Base-by-base conservation (phyloP, 495 filamentous ascomycete species). In the Neohortaea acidophila region DNA sequence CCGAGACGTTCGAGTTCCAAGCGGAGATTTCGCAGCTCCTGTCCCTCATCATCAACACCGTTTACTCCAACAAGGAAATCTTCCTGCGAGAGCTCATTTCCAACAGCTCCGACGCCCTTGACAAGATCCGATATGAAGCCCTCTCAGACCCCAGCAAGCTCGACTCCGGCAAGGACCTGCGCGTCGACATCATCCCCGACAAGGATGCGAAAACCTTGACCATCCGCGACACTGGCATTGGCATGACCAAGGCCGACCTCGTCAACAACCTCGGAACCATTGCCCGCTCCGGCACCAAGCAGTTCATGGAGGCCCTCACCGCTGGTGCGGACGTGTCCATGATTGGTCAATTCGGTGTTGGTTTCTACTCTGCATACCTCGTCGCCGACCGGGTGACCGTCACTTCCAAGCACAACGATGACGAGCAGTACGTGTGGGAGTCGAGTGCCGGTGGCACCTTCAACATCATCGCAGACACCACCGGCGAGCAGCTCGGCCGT, bases 11-110 rank as follows among this genome's bases (percentile, higher is more conserved):
- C 69, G 85, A 94, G 77, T 97, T 97, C 71, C 89, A 97, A 77
- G 87, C 86, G 79, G 87, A 94, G 79, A 96, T 96, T 64, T 93
- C 84, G 77, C 89, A 97, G 84, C 82, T 97, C 38, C 81, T 97
- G 58, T 84, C 79, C 46, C 77, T 97, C 57, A 96, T 97, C 67
- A 96, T 97, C 71, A 97, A 97, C 80, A 96, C 89, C 44, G 89
- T 97, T 69, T 97, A 97, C 77, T 94, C 86, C 48, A 97, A 97
- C 75, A 97, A 97, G 76, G 89, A 94, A 69, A 97, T 97, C 64
- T 97, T 96, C 77, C 68, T 97, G 51, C 72, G 89, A 75, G 89
- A 97, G 64, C 61, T 97, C 52, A 81, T 97, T 52, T 96, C 89
- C 64, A 97, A 97, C 69, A 75, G 76, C 56, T 94, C 87, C 51